phyloP scores from a whole-genome alignment of 1,284 basidiomycete species.

The Melampsora medusae region DNA sequence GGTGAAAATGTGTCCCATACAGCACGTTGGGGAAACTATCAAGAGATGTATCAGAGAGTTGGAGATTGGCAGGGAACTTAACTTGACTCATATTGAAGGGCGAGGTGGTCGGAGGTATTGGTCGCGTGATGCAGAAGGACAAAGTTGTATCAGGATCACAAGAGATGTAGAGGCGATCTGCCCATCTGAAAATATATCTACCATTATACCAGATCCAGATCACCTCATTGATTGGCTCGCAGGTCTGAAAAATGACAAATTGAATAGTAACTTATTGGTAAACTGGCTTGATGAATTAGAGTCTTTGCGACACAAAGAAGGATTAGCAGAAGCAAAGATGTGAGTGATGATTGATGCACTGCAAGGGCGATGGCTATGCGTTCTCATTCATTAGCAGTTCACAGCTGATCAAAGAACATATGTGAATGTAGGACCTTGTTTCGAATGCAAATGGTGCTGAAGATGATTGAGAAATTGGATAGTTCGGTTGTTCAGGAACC shows the following conservation, averaged over 20 bases:
- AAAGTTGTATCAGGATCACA: constrained; percentile 11
- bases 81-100: background rate
- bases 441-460: constrained; percentile 26
- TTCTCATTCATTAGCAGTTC: background rate
- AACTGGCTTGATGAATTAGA: constrained; percentile 26
- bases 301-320: constrained; percentile 8
- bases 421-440: constrained; percentile 15
- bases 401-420: background rate
- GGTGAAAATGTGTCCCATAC: constrained; percentile 11
- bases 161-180: too few relatives aligned
- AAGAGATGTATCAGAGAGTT: constrained; percentile 16
- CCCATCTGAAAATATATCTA: background rate
- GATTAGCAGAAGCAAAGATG: constrained; percentile 37
- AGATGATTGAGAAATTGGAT: constrained; percentile 19
- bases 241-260: constrained; percentile 4
- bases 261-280: constrained; percentile 10
- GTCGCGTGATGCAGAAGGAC: constrained; percentile 21
- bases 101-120: constrained; percentile 8
- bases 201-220: constrained; percentile 16
- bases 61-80: constrained; percentile 27
- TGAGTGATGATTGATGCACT: background rate
- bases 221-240: constrained; percentile 13
- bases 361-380: background rate
- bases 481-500: constrained; percentile 19
- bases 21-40: constrained; percentile 13